Evolutionary conservation across 176 grass and related monocot species (phyloP), one percentile per base, ranked within the genome.

Genomic region (Bromus sterilis): DNA sequence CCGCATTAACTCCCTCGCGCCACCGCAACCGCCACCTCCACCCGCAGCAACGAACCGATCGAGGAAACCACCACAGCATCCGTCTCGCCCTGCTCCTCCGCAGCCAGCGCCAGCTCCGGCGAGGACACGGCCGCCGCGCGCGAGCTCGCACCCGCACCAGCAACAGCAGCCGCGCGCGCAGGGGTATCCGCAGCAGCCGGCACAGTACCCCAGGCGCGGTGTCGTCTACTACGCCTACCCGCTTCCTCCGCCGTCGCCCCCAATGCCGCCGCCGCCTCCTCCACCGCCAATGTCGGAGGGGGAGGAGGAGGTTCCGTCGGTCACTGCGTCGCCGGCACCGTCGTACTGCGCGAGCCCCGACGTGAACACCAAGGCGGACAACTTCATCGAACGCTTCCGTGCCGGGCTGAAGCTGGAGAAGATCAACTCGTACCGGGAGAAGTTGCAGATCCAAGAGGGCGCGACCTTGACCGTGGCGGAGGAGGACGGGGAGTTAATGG

Each of bases 321-420:
- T 82, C 28, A 11, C 76, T 41, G 79, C 78, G 20, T 79, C 80
- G 4, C 82, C 86, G 34, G 74, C 68, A 58, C 72, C 90, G 37
- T 79, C 80, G 15, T 91, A 83, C 85, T 98, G 95, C 75, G 75
- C 88, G 71, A 98, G 95, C 82, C 95, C 95, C 4, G 95, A 98
- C 80, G 95, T 98, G 21, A 93, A 98, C 85, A 80, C 87, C 13
- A 98, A 98, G 84, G 92, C 95, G 16, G 92, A 91, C 85, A 64
- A 35, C 33, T 66, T 66, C 63, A 66, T 66, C 63, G 32, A 66
- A 36, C 63, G 63, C 18, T 66, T 66, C 85, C 92, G 84, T 12
- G 86, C 76, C 1, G 90, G 90, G 46, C 90, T 98, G 3, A 89
- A 93, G 86, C 71, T 95, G 28, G 95, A 98, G 86, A 98, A 91